Percentiles rank a stretch among this genome's conserved stretches.
Conservation (phyloP, 208 protist species). For the Vickermania ingenoplastis region DNA sequence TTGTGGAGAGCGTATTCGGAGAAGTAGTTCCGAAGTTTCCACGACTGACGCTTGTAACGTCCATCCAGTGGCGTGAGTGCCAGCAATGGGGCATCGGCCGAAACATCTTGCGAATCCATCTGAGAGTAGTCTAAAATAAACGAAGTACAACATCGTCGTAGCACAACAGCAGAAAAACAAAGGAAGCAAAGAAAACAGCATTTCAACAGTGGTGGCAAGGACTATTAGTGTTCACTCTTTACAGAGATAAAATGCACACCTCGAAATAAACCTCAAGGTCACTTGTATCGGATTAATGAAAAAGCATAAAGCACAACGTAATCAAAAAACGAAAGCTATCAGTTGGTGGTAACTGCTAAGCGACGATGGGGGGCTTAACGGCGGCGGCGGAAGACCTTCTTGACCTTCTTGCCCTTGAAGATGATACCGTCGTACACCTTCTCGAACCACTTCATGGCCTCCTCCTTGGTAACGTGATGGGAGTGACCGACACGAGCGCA, state of each 20-base stretch:
- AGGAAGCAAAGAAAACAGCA: constrained; percentile 3
- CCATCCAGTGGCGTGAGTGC: constrained; percentile 92
- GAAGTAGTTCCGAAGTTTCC: constrained; percentile 77
- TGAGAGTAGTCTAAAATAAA: neutral
- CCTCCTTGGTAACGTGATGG: constrained; percentile 95
- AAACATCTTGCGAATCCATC: constrained; percentile 25
- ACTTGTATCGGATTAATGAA: neutral
- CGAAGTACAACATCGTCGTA: neutral
- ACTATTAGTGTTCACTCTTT: neutral
- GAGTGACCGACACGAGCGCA: constrained; percentile 79
- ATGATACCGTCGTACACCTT: constrained; percentile 97
- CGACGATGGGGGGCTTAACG: too few relatives aligned
- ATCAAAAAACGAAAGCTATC: too few relatives aligned
- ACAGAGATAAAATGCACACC: neutral
- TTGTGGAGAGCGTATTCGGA: constrained; percentile 89
- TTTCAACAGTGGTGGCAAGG: constrained; percentile 3
- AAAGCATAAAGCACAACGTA: too few relatives aligned
- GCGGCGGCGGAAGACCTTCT: constrained; percentile 96
- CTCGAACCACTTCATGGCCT: constrained; percentile 99
- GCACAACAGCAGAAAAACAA: neutral
- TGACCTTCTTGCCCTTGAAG: constrained; percentile 87
- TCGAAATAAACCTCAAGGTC: neutral
- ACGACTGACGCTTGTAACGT: constrained; percentile 76
- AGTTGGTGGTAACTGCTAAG: too few relatives aligned
- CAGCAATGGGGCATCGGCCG: constrained; percentile 42